Evolutionary conservation across 2,329 filamentous ascomycete species (phyloP).

Genomic region (Microsporum ferrugineum): DNA sequence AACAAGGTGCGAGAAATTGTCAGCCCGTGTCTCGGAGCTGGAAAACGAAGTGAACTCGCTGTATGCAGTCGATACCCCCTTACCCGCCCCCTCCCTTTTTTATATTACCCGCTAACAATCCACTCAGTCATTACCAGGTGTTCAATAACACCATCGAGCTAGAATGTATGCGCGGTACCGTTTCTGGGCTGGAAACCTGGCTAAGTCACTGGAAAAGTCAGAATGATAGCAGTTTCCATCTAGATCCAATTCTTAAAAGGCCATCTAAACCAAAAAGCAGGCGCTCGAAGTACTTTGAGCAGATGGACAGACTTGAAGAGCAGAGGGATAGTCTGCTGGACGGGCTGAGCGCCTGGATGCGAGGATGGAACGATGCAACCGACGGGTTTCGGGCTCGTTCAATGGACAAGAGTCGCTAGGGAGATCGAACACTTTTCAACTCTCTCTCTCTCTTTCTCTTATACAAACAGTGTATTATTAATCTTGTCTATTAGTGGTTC

Average conservation of each 20-base stretch:
- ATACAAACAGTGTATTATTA: not conserved
- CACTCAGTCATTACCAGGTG: conserved; percentile 21
- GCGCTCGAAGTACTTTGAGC: conserved; percentile 1
- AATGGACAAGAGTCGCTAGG: conserved; percentile 37
- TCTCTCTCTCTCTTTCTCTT: not conserved
- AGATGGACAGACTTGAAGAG: conserved; percentile 13
- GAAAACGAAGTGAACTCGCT: conserved; percentile 49
- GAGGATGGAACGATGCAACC: conserved; percentile 34
- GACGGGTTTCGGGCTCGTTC: conserved; percentile 36
- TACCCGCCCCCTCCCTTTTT: not conserved
- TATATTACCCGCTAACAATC: not conserved
- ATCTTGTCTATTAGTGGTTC: not conserved
- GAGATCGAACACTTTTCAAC: not conserved
- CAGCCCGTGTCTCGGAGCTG: conserved; percentile 48
- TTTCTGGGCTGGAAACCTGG: conserved; percentile 27
- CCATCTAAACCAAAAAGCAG: conserved; percentile 8
- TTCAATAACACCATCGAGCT: conserved; percentile 26
- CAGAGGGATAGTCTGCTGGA: conserved; percentile 24
- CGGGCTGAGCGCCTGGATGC: conserved; percentile 33
- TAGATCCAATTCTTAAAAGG: conserved; percentile 6
- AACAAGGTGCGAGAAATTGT: conserved; percentile 46
- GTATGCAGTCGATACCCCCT: conserved; percentile 25
- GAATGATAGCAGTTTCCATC: conserved; percentile 8
- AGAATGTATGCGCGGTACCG: conserved; percentile 27
- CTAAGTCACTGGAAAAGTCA: conserved; percentile 20